Percentiles rank a stretch among this genome's conserved stretches.
These are phyloP conservation scores for Sclerotiophoma versabilis DNA, from an alignment of 2,329 filamentous ascomycete genomes.

Conservation along the genomic window DNA sequence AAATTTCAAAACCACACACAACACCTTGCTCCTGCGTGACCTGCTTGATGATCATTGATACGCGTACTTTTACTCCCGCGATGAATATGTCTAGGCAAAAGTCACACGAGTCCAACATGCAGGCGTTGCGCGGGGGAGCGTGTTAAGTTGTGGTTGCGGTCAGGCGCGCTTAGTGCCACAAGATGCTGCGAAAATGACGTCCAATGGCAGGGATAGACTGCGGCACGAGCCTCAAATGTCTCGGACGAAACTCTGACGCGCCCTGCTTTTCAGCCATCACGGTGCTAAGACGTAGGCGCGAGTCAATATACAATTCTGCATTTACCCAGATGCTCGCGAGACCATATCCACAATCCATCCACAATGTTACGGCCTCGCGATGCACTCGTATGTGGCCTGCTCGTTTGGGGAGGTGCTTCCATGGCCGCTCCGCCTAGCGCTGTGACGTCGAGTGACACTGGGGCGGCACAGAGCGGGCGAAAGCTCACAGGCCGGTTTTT, in stretches of 20 bases:
- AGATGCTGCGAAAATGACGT: slow-evolving; percentile 25
- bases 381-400: slow-evolving; percentile 38
- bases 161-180: slow-evolving; percentile 13
- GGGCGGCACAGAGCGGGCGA: slow-evolving; percentile 25
- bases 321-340: slow-evolving; percentile 19
- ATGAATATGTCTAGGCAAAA: background rate
- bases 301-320: slow-evolving; percentile 23
- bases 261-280: slow-evolving; percentile 28
- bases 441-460: slow-evolving; percentile 17
- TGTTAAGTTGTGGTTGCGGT: slow-evolving; percentile 5
- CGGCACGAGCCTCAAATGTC: slow-evolving; percentile 31
- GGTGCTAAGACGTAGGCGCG: slow-evolving; percentile 22
- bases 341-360: background rate
- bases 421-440: slow-evolving; percentile 38
- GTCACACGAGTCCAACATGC: slow-evolving; percentile 8
- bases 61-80: background rate
- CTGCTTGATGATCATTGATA: background rate
- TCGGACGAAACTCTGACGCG: slow-evolving; percentile 13
- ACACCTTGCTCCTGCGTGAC: background rate
- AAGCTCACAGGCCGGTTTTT: slow-evolving; percentile 72
- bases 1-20: slow-evolving; percentile 2
- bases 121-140: background rate
- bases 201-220: slow-evolving; percentile 30
- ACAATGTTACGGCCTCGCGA: slow-evolving; percentile 34
- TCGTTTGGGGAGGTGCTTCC: slow-evolving; percentile 31